phyloP scores from a whole-genome alignment of 495 filamentous ascomycete species.

The Aspergillus campestris region DNA sequence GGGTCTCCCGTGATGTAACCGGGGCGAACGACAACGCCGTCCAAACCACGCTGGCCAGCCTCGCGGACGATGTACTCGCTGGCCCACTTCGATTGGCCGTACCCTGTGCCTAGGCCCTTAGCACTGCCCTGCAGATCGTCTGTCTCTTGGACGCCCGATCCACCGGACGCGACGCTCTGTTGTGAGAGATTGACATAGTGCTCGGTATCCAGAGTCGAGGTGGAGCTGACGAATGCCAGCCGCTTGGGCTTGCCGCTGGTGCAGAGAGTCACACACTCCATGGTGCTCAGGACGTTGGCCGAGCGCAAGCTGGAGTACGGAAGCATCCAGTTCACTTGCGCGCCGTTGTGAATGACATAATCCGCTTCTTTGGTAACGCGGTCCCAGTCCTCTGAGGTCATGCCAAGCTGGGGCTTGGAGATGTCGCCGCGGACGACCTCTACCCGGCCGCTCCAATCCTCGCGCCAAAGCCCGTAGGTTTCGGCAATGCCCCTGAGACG shows the following conservation, averaged over 20 bases:
- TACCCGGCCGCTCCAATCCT: slow-evolving; percentile 56
- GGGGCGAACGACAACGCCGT: slow-evolving; percentile 68
- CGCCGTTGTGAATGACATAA: slow-evolving; percentile 85
- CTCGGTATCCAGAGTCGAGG: slow-evolving; percentile 71
- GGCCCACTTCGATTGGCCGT: slow-evolving; percentile 87
- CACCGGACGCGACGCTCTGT: slow-evolving; percentile 41
- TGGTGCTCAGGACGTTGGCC: slow-evolving; percentile 73
- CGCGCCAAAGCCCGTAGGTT: slow-evolving; percentile 74
- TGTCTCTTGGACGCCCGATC: slow-evolving; percentile 48
- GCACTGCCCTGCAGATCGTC: slow-evolving; percentile 60
- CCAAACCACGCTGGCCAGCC: slow-evolving; percentile 69
- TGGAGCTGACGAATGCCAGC: slow-evolving; percentile 80
- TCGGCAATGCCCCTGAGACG: slow-evolving; percentile 37
- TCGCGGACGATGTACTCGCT: slow-evolving; percentile 73
- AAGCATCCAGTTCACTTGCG: slow-evolving; percentile 79
- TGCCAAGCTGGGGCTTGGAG: slow-evolving; percentile 59
- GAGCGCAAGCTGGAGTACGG: slow-evolving; percentile 67
- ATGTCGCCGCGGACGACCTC: slow-evolving; percentile 66
- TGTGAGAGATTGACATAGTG: slow-evolving; percentile 71
- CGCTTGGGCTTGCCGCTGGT: slow-evolving; percentile 68
- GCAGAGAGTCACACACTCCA: slow-evolving; percentile 71
- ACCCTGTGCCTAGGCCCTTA: slow-evolving; percentile 68
- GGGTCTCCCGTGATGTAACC: slow-evolving; percentile 81
- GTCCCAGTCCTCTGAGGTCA: slow-evolving; percentile 55
- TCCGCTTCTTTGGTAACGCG: slow-evolving; percentile 57